Evolutionary conservation across 495 filamentous ascomycete genomes (phyloP), one percentile per base, ranked within the genome.

Genomic region (Daldinia grandis): DNA sequence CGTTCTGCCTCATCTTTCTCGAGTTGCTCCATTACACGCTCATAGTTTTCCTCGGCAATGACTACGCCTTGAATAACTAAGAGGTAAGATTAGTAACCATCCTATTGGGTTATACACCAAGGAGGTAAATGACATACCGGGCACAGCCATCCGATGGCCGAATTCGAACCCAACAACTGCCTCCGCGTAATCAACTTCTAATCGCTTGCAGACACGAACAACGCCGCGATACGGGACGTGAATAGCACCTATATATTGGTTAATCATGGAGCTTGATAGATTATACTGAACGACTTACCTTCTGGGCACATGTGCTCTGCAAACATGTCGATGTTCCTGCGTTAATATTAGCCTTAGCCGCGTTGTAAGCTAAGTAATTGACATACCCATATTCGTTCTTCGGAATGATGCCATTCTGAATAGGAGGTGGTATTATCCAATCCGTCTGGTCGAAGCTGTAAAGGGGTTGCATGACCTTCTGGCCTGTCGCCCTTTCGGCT

Each of bases 91-190:
- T 21, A 56, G 28, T 37, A 31, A 12, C 15, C n/a, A 24, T 33
- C 27, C 1, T 24, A 53, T 30, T 5, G 14, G 25, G n/a, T 14
- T 14, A 8, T 31, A 35, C 3, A 21, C n/a, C 28, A 6, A 31
- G 15, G 30, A 35, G n/a, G 5, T 28, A 35, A 19, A 17, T 5
- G 15, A 10, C n/a, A 14, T 56, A 56, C 53, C 53, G 9, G 95
- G 95, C 17, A 98, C 92, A 8, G 95, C 96, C 86, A 95, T 92
- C 69, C 94, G 90, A 51, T 92, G 90, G 9, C 93, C 92, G 79
- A 99, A 99, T 77, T 99, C 95, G 79, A 99, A 99, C 4, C 93
- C 96, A 3, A 91, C 94, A 9, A 97, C 95, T 19, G 96, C 95
- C 74, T 99, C 95, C 0, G 96, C 96, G 76, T 90, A 96, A 71